Base-by-base conservation (phyloP, 2,329 filamentous ascomycete genomes). In the Simplicillium aogashimaense region DNA sequence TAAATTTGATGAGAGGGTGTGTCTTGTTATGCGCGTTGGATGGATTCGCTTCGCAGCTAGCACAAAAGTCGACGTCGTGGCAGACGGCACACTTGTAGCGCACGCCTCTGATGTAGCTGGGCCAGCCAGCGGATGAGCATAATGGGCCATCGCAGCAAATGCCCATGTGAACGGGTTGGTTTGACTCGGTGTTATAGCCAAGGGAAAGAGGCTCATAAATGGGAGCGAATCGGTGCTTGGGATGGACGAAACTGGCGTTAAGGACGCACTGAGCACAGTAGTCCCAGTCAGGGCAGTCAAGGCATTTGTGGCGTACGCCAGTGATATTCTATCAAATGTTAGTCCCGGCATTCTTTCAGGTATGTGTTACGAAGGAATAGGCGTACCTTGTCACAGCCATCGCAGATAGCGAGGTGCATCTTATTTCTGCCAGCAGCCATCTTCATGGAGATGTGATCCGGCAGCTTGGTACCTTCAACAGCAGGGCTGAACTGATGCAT, bases 1-100 rank as follows among this genome's bases (percentile, higher is more conserved):
- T 94, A 70, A 98, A 88, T 68, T 95, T 95, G 69, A 98, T 88
- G 51, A 98, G 69, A 20, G 92, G 92, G 54, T 98, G 92, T n/a
- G 89, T 94, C 61, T 80, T 81, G 70, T 97, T 95, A 69, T 98
- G 92, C 16, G 67, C 69, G 61, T 94, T 90, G 47, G 71, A 70
- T 7, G 92, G 92, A 53, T 80, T 80, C 37, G 90, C 87, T 66
- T 98, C 94, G 65, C 92, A 98, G 56, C 77, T 84, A 56, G 85
- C 86, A 59, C 92, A 98, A 68, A 95, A 95, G 63, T 98, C 92
- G 29, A 83, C 83, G 59, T 98, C 89, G 55, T 94, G 74, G 69
- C 92, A 98, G 42, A 98, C 83, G 39, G 90, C 86, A 58, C 92
- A 98, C 78, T 98, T 98, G 76, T 92, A 98, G 47, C 92, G 86